Conservation (phyloP, 768 basidiomycete genomes). For the Naganishia kalamii region DNA sequence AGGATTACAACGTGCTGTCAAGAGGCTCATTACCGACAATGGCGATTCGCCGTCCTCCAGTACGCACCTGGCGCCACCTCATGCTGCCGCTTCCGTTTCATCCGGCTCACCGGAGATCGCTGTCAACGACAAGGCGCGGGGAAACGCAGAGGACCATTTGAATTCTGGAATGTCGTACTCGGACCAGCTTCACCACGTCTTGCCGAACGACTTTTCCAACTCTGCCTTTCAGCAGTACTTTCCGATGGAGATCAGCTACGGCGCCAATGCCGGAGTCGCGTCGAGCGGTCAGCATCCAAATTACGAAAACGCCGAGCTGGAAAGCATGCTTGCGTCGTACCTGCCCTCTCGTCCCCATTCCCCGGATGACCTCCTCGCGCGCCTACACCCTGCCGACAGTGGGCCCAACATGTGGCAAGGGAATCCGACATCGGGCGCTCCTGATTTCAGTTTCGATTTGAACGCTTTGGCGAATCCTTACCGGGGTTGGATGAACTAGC, state of each 20-base stretch:
- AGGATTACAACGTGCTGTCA: conserved; percentile 44
- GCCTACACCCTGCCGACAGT: not conserved
- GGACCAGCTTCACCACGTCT: not conserved
- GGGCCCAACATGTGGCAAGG: conserved; percentile 15
- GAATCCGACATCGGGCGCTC: not conserved
- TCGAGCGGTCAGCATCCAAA: conserved; percentile 17
- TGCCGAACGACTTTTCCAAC: conserved; percentile 10
- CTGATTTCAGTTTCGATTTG: conserved; percentile 8
- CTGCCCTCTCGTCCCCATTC: conserved; percentile 27
- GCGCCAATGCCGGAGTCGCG: conserved; percentile 12
- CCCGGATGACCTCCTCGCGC: not conserved
- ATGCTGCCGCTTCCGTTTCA: conserved; percentile 29
- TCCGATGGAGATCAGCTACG: conserved; percentile 29
- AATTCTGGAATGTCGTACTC: not conserved
- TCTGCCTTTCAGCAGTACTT: conserved; percentile 18
- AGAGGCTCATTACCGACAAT: conserved; percentile 42
- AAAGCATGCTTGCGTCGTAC: conserved; percentile 37
- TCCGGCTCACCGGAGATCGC: not conserved
- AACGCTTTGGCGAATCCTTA: conserved; percentile 21
- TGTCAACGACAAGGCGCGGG: not conserved
- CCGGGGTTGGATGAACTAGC: conserved; percentile 23
- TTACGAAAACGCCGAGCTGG: conserved; percentile 34
- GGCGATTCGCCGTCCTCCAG: not conserved
- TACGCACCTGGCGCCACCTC: not conserved
- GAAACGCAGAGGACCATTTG: not conserved